Percentiles rank a stretch among this genome's conserved stretches.
These are phyloP conservation scores for Candida coquimbonensis DNA, from an alignment of 805 yeast genomes.

Conservation along the genomic window DNA sequence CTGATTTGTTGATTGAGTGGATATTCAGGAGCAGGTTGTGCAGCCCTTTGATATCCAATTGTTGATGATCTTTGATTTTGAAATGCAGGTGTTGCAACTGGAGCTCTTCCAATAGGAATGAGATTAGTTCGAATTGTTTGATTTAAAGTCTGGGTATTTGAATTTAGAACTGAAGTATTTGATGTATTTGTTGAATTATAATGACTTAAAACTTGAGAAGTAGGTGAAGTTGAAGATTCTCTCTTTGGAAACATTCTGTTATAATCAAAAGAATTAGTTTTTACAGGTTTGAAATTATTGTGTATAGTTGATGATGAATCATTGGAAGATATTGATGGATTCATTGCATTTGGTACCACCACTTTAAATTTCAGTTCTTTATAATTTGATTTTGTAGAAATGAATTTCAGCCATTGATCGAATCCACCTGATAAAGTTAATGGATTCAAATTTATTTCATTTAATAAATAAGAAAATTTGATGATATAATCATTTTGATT, in stretches of 20 bases:
- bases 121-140: neutral
- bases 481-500: constrained; percentile 27
- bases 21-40: neutral
- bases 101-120: constrained; percentile 1
- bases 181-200: neutral
- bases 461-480: constrained; percentile 22
- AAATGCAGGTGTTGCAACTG: constrained; percentile 5
- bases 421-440: constrained; percentile 37
- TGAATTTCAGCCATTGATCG: constrained; percentile 33
- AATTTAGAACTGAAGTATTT: no score
- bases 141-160: no score
- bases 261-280: constrained; percentile 8
- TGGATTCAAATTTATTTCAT: constrained; percentile 11
- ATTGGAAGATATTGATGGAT: constrained; percentile 22
- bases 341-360: constrained; percentile 19
- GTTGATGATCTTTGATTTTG: constrained; percentile 7
- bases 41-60: constrained; percentile 1
- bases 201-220: no score
- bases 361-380: constrained; percentile 16
- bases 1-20: neutral
- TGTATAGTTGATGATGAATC: constrained; percentile 20
- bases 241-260: constrained; percentile 12
- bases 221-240: neutral
- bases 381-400: constrained; percentile 23
- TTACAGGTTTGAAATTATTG: constrained; percentile 9